Conservation (phyloP, 768 basidiomycete species). For the Amanita fuliginea region DNA sequence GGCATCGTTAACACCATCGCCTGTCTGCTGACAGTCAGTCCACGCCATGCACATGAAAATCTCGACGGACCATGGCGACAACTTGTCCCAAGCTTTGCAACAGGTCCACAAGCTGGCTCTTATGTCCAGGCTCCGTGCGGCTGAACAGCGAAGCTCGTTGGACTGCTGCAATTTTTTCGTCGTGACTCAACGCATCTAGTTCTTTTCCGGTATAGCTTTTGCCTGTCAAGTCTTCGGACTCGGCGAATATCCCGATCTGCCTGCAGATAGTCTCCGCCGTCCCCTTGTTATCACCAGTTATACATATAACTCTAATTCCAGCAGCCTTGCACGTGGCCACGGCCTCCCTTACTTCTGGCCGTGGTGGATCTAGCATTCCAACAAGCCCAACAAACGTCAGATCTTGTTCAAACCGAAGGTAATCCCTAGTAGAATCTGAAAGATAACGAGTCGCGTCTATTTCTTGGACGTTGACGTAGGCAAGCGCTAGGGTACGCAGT, state of each 20-base stretch:
- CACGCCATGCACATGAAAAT: background rate
- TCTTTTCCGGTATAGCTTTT: conserved; percentile 95
- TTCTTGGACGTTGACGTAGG: conserved; percentile 72
- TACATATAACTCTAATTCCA: conserved; percentile 92
- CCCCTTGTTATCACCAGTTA: conserved; percentile 96
- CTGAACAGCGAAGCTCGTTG: conserved; percentile 84
- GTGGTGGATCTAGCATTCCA: conserved; percentile 96
- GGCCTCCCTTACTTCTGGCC: conserved; percentile 82
- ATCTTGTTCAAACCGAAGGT: conserved; percentile 82
- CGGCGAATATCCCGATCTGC: conserved; percentile 88
- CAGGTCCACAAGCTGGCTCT: conserved; percentile 89
- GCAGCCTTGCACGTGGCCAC: conserved; percentile 87
- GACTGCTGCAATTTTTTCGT: conserved; percentile 81
- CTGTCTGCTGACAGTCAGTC: conserved; percentile 42
- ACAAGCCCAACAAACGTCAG: conserved; percentile 93
- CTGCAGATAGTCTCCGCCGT: conserved; percentile 97
- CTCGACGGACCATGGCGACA: conserved; percentile 74
- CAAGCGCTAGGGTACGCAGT: conserved; percentile 85
- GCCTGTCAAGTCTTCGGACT: conserved; percentile 80
- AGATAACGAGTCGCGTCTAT: conserved; percentile 74
- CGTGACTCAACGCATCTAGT: conserved; percentile 67
- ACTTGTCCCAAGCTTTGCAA: conserved; percentile 87
- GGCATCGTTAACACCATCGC: conserved; percentile 97
- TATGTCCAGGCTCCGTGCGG: conserved; percentile 91
- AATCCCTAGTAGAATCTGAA: conserved; percentile 69